Evolutionary conservation across 768 basidiomycete species (phyloP), one percentile per base, ranked within the genome.

Genomic region (Naganishia kalamii): DNA sequence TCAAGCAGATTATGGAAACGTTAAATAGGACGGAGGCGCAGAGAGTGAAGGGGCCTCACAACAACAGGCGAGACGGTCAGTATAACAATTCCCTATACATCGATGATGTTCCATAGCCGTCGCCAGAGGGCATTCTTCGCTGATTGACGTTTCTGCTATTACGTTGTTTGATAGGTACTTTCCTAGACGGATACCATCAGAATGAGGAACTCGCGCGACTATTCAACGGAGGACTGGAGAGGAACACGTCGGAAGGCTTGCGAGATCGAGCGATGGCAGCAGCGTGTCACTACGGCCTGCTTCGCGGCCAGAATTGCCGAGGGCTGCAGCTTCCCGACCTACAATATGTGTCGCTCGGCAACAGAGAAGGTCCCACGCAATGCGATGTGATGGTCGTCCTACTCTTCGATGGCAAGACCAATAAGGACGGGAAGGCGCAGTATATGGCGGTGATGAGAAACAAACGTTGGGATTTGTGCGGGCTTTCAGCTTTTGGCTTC

Each of bases 181-280:
- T 52, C 33, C 32, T 52, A 4, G 51, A 52, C 32, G 51, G 51
- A 19, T 52, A 52, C 27, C 33, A 35, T 52, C 30, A 32, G 19
- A 35, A 52, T 52, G 32, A 19, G 4, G 51, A 52, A 32, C 32
- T 52, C 30, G 51, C 51, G 6, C 32, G 32, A 10, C 19, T 52
- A 19, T n/a, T 52, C 21, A 27, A 37, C 35, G 51, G n/a, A 32
- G 32, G 33, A n/a, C 35, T 37, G 23, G 17, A 21, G 33, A 15
- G 51, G 21, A 52, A 52, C 32, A 52, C 30, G 30, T 32, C 32
- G 19, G 51, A 52, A 35, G 51, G 51, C 32, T 35, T 52, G 19
- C 30, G 51, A 23, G 51, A 52, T 52, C 51, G 51, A 5, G 32
- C 51, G 17, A 52, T 52, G 51, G 51, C 51, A 35, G 51, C 51